These are phyloP conservation scores for Leccinellum albellum DNA, from an alignment of 768 basidiomycete species.

Conservation along the genomic window DNA sequence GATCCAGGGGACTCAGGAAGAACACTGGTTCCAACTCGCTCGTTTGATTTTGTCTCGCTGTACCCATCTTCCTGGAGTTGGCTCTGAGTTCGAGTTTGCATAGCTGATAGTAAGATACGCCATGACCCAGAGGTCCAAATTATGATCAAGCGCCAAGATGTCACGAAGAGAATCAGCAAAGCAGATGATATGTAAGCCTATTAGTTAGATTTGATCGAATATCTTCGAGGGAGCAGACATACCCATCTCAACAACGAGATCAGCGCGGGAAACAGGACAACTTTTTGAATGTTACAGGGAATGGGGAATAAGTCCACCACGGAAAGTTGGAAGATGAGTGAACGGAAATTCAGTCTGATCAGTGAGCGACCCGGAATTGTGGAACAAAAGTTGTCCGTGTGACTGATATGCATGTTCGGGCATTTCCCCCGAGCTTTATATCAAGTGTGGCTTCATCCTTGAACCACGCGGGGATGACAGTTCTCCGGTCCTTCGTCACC, in stretches of 20 bases:
- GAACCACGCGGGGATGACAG: constrained; percentile 2
- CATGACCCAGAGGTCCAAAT: neutral
- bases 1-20: neutral
- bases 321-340: neutral
- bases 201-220: neutral
- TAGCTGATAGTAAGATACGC: neutral
- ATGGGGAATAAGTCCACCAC: neutral
- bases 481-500: neutral
- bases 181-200: neutral
- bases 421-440: constrained; percentile 8
- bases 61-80: neutral
- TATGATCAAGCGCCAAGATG: neutral
- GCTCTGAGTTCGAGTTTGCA: neutral
- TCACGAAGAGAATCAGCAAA: neutral
- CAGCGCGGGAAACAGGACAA: neutral
- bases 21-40: neutral
- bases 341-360: neutral
- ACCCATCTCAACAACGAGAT: neutral
- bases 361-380: neutral
- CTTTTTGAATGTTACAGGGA: neutral
- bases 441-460: constrained; percentile 10
- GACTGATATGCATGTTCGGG: neutral
- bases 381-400: neutral
- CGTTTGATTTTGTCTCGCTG: neutral
- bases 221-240: neutral